Conservation (phyloP, 495 filamentous ascomycete genomes). For the Hypoxylon fuscum region DNA sequence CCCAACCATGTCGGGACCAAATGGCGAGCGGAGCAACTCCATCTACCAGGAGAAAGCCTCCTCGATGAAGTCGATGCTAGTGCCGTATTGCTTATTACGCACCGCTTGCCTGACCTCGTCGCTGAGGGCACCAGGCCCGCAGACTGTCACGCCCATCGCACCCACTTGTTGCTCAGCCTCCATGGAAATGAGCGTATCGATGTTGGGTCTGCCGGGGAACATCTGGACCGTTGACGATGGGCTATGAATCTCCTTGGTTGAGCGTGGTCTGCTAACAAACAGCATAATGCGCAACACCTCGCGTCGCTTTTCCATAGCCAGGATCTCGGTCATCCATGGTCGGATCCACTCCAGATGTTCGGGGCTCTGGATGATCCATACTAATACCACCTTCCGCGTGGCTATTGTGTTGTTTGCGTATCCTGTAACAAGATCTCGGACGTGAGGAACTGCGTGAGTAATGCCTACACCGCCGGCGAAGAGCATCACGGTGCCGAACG, state of each 20-base stretch:
- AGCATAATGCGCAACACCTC: constrained; percentile 86
- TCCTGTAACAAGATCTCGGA: constrained; percentile 76
- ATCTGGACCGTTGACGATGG: constrained; percentile 87
- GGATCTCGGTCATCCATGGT: constrained; percentile 94
- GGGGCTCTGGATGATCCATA: constrained; percentile 89
- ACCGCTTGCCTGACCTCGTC: constrained; percentile 85
- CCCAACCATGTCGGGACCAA: not conserved
- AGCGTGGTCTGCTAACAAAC: constrained; percentile 87
- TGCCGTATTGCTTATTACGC: constrained; percentile 69
- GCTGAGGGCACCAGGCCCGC: constrained; percentile 87
- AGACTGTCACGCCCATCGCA: constrained; percentile 85
- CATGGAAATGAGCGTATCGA: constrained; percentile 75
- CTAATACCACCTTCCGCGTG: constrained; percentile 79
- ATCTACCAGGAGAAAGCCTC: constrained; percentile 90
- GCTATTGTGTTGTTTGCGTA: constrained; percentile 75
- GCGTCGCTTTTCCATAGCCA: constrained; percentile 81
- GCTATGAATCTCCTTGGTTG: constrained; percentile 80
- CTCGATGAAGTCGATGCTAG: constrained; percentile 87
- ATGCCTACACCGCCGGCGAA: constrained; percentile 91
- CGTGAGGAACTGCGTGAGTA: constrained; percentile 83
- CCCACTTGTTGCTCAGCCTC: constrained; percentile 81
- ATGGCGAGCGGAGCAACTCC: not conserved
- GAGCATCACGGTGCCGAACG: constrained; percentile 86
- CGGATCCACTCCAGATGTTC: constrained; percentile 94
- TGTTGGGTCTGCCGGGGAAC: constrained; percentile 77